Percentiles rank a stretch among this genome's conserved stretches.
phyloP scores from a whole-genome alignment of 306 rosid genomes.

The Acacia confusa region DNA sequence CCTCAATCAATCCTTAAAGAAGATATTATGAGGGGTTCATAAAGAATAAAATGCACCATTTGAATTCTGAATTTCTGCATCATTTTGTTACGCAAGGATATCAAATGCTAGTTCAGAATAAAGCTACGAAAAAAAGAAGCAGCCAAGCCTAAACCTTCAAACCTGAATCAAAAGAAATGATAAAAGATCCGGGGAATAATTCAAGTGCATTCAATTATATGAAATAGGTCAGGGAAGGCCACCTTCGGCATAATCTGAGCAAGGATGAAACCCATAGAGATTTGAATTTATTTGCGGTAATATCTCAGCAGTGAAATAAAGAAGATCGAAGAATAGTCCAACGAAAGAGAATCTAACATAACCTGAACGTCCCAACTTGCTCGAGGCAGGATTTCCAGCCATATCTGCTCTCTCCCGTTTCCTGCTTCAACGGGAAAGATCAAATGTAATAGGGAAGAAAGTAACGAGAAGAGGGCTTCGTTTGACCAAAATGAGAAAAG shows the following conservation, averaged over 20 bases:
- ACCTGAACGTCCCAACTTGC: slow-evolving; percentile 46
- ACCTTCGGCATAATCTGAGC: background rate
- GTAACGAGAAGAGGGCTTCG: background rate
- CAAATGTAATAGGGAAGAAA: background rate
- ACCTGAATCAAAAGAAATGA: background rate
- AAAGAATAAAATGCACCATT: too few relatives aligned
- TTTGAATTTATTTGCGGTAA: background rate
- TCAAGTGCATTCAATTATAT: background rate
- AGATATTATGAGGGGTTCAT: too few relatives aligned
- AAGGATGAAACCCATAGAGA: background rate
- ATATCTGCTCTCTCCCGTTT: slow-evolving; percentile 21
- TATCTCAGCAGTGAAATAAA: background rate
- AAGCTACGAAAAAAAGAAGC: background rate
- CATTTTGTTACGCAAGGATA: background rate
- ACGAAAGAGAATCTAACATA: slow-evolving; percentile 6
- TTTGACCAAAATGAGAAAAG: too few relatives aligned
- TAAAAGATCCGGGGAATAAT: background rate
- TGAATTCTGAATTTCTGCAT: background rate
- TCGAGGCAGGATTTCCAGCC: slow-evolving; percentile 47
- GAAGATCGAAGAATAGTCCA: background rate
- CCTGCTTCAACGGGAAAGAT: background rate
- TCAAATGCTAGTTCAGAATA: background rate
- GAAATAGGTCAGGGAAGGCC: slow-evolving; percentile 11
- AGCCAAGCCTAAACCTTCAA: background rate
- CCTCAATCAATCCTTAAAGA: background rate